A percentile compares a stretch with the other conserved stretches of the same genome.
phyloP scores from a whole-genome alignment of 805 yeast species.

The Kuraishia capsulata region DNA sequence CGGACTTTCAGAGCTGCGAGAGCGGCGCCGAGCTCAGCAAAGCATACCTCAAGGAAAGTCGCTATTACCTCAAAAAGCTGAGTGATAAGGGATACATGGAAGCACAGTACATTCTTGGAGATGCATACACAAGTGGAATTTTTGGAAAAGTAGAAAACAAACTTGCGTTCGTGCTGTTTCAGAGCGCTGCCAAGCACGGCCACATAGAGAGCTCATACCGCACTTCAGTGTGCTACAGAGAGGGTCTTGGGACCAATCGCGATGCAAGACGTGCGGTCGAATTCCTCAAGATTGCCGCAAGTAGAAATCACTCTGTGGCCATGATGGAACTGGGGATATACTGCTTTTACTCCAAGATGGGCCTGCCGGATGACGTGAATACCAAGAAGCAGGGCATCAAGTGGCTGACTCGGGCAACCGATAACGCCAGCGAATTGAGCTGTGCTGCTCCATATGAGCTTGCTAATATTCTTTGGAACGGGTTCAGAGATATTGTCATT shows the following conservation, averaged over 20 bases:
- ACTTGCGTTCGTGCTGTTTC: constrained; percentile 71
- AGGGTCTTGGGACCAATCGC: constrained; percentile 86
- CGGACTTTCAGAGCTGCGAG: constrained; percentile 6
- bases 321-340: constrained; percentile 89
- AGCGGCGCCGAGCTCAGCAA: constrained; percentile 29
- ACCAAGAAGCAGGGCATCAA: constrained; percentile 82
- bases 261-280: constrained; percentile 84
- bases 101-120: constrained; percentile 90
- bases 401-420: constrained; percentile 86
- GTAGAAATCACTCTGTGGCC: constrained; percentile 92
- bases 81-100: constrained; percentile 78
- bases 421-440: constrained; percentile 72
- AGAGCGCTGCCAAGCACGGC: constrained; percentile 87
- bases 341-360: constrained; percentile 79
- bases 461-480: constrained; percentile 74
- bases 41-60: constrained; percentile 70
- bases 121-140: constrained; percentile 78
- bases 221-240: constrained; percentile 85
- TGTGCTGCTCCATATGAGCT: constrained; percentile 94
- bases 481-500: constrained; percentile 80
- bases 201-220: constrained; percentile 89
- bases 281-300: constrained; percentile 77
- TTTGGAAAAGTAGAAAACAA: constrained; percentile 71
- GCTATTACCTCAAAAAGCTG: constrained; percentile 55
- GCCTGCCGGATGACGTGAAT: constrained; percentile 55